Conservation (phyloP, 2,329 filamentous ascomycete genomes). For the Diplodia corticola region DNA sequence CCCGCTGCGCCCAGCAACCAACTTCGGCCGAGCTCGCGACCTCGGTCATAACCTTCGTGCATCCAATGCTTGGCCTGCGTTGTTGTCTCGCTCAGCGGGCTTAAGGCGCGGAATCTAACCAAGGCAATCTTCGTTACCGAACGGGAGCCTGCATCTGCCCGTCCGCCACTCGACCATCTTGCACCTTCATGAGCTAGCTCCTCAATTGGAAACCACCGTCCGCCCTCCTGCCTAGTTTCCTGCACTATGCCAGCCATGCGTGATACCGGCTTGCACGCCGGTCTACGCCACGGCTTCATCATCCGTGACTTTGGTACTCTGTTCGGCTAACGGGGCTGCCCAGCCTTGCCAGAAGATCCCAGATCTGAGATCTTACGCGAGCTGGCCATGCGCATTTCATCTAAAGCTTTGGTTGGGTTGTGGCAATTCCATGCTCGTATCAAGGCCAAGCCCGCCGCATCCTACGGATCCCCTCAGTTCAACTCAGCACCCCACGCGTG, state of each 20-base stretch:
- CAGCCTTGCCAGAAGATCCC: not conserved
- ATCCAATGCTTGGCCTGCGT: not conserved
- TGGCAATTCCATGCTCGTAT: not conserved
- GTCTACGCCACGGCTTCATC: not conserved
- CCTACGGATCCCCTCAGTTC: conserved; percentile 13
- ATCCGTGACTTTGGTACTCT: not conserved
- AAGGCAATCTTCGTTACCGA: not conserved
- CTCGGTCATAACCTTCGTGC: not conserved
- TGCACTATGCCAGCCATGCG: not conserved
- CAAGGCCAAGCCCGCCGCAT: not conserved
- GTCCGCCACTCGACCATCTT: not conserved
- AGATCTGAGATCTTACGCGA: not conserved
- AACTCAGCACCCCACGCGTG: not conserved
- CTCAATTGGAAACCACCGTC: not conserved
- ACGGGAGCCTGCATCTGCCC: not conserved
- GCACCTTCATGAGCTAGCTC: not conserved
- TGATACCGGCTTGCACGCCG: not conserved
- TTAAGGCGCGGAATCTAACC: not conserved
- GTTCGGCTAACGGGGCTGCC: not conserved
- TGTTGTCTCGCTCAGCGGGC: not conserved
- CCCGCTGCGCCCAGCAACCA: not conserved
- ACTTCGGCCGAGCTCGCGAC: conserved; percentile 1
- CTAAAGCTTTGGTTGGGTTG: not conserved
- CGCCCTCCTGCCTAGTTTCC: not conserved
- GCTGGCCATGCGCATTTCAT: not conserved